Evolutionary conservation across 495 filamentous ascomycete genomes (phyloP).

Genomic region (Aspergillus avenaceus): DNA sequence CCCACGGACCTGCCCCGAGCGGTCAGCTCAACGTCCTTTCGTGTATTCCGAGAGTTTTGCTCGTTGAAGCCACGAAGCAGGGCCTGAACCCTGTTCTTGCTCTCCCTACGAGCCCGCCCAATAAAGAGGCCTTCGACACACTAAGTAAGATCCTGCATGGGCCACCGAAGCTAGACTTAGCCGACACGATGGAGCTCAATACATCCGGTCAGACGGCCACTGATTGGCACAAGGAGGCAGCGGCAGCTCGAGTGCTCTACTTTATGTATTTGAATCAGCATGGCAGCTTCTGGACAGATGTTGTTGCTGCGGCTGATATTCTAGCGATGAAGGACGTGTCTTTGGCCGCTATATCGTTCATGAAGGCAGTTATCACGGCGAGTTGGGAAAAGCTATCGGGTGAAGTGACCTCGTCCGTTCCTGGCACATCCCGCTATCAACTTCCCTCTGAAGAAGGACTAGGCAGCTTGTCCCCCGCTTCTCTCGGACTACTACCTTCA

Average conservation of each 20-base stretch:
- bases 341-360: constrained; percentile 50
- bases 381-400: constrained; percentile 45
- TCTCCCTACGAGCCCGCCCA: constrained; percentile 47
- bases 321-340: constrained; percentile 57
- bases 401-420: constrained; percentile 11
- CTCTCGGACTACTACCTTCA: constrained; percentile 36
- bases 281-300: constrained; percentile 46
- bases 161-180: constrained; percentile 24
- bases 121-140: constrained; percentile 49
- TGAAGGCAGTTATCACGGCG: constrained; percentile 50
- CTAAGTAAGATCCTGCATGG: constrained; percentile 55
- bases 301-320: constrained; percentile 52
- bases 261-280: constrained; percentile 49
- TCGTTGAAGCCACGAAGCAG: constrained; percentile 47
- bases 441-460: constrained; percentile 42
- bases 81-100: constrained; percentile 42
- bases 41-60: constrained; percentile 52
- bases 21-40: constrained; percentile 54
- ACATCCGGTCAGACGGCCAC: constrained; percentile 33
- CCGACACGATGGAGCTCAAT: constrained; percentile 30
- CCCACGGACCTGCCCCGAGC: constrained; percentile 44
- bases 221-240: constrained; percentile 41
- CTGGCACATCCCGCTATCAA: constrained; percentile 29
- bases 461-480: constrained; percentile 30
- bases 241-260: constrained; percentile 55